These are phyloP conservation scores for Harringtonia aguacate DNA, from an alignment of 2,329 filamentous ascomycete species.

Conservation along the genomic window DNA sequence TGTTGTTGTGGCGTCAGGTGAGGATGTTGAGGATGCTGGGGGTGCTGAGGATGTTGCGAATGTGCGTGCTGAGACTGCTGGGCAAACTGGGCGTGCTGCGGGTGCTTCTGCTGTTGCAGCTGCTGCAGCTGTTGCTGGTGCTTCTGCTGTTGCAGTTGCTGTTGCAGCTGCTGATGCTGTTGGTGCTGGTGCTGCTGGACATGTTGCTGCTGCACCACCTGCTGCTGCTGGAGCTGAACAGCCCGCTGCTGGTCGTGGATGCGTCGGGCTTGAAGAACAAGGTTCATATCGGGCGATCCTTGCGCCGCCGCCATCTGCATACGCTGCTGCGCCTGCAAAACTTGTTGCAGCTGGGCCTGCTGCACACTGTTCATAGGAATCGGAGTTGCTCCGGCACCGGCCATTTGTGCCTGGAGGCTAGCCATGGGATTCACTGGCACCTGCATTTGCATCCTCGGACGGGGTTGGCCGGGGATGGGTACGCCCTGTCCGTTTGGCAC, in stretches of 20 bases:
- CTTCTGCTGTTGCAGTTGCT: conserved; percentile 16
- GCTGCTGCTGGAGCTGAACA: conserved; percentile 45
- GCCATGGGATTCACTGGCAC: conserved; percentile 40
- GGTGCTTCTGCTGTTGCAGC: conserved; percentile 3
- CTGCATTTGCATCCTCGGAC: conserved; percentile 44
- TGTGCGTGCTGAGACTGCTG: conserved; percentile 43
- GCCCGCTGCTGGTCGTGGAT: conserved; percentile 54
- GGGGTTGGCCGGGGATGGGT: conserved; percentile 33
- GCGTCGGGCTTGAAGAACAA: conserved; percentile 53
- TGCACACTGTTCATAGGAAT: conserved; percentile 53
- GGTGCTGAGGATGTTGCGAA: conserved; percentile 19
- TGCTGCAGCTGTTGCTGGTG: conserved; percentile 14
- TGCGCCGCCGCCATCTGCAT: conserved; percentile 41
- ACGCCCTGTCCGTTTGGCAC: conserved; percentile 27
- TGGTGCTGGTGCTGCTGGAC: conserved; percentile 48
- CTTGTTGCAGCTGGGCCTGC: conserved; percentile 56
- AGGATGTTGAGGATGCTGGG: neutral
- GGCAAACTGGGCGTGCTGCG: conserved; percentile 14
- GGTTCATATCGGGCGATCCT: conserved; percentile 37
- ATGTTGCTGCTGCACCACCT: conserved; percentile 37
- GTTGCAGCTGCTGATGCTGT: conserved; percentile 18
- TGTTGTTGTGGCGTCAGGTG: conserved; percentile 19
- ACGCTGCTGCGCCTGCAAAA: conserved; percentile 46
- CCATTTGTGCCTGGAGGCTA: conserved; percentile 36
- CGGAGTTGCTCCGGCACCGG: conserved; percentile 37